Percentiles rank a stretch among this genome's conserved stretches.
Evolutionary conservation across 2,329 filamentous ascomycete genomes (phyloP).

Genomic region (Scedosporium boydii): DNA sequence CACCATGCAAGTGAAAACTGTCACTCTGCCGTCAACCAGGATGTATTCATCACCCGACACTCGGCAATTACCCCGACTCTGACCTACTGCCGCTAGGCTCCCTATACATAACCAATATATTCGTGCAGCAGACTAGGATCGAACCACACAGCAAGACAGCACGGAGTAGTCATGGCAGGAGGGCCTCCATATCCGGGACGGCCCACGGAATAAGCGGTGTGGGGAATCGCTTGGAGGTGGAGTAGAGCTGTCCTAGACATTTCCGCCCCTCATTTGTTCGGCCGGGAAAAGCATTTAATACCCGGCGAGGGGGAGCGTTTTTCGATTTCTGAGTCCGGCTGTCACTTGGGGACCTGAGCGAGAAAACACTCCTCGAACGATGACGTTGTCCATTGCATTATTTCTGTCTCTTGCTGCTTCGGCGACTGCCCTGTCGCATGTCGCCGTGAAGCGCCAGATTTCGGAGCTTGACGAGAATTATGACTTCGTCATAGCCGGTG

Average conservation of each 20-base stretch:
- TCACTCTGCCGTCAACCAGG: background rate
- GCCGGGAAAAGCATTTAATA: too few species aligned
- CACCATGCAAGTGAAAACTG: background rate
- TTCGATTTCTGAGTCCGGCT: background rate
- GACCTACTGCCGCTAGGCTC: background rate
- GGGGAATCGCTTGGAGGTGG: too few species aligned
- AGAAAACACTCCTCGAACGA: background rate
- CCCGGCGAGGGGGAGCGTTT: background rate
- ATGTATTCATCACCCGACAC: background rate
- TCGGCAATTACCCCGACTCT: background rate
- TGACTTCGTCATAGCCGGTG: constrained; percentile 23
- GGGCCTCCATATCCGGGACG: too few species aligned
- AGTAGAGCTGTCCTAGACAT: too few species aligned
- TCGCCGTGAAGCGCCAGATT: background rate
- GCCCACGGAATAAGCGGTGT: too few species aligned
- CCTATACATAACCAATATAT: background rate
- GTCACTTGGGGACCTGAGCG: too few species aligned
- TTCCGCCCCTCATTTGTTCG: too few species aligned
- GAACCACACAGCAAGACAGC: too few species aligned
- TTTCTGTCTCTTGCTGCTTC: background rate
- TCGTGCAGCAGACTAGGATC: too few species aligned
- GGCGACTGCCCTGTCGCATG: background rate
- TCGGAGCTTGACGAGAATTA: constrained; percentile 10
- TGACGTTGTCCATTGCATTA: background rate
- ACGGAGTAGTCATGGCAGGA: too few species aligned